Conservation (phyloP, 2,329 filamentous ascomycete species). For the Colletotrichum ledebouriae region DNA sequence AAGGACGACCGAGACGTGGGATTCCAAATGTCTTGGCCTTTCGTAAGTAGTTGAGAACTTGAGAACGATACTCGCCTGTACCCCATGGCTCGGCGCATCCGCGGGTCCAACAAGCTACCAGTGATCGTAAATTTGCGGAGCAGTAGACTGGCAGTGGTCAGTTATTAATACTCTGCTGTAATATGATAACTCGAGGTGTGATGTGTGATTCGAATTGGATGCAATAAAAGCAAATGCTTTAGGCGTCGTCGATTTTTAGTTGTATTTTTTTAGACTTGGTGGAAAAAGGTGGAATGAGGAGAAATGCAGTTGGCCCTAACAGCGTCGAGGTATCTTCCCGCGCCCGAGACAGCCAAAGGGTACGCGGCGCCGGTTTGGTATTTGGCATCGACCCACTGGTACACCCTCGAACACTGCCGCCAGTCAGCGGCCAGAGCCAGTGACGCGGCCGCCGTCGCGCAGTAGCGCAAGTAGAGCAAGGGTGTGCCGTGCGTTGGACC, state of each 20-base stretch:
- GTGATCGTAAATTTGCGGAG: neutral
- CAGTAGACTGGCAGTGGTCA: neutral
- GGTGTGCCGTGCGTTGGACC: conserved; percentile 27
- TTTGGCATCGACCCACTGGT: conserved; percentile 16
- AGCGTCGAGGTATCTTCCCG: neutral
- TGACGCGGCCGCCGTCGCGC: conserved; percentile 34
- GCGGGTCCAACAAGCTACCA: neutral
- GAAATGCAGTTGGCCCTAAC: conserved; percentile 9
- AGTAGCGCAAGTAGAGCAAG: conserved; percentile 26
- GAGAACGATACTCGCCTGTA: neutral
- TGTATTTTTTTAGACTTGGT: conserved; percentile 20
- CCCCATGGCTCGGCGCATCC: conserved; percentile 11
- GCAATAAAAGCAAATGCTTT: neutral
- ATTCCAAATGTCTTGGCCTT: neutral
- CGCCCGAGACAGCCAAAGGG: neutral
- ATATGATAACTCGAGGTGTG: conserved; percentile 14
- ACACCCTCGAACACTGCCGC: conserved; percentile 19
- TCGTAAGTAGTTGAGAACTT: neutral
- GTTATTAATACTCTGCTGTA: conserved; percentile 16
- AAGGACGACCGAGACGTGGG: conserved; percentile 9
- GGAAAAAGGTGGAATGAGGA: conserved; percentile 34
- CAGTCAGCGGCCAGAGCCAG: conserved; percentile 32
- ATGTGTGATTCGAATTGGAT: conserved; percentile 14
- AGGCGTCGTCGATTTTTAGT: conserved; percentile 11
- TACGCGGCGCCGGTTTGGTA: conserved; percentile 9